A percentile compares a stretch with the other conserved stretches of the same genome.
phyloP scores from a whole-genome alignment of 345 rosid species.

The Jatropha curcas region DNA sequence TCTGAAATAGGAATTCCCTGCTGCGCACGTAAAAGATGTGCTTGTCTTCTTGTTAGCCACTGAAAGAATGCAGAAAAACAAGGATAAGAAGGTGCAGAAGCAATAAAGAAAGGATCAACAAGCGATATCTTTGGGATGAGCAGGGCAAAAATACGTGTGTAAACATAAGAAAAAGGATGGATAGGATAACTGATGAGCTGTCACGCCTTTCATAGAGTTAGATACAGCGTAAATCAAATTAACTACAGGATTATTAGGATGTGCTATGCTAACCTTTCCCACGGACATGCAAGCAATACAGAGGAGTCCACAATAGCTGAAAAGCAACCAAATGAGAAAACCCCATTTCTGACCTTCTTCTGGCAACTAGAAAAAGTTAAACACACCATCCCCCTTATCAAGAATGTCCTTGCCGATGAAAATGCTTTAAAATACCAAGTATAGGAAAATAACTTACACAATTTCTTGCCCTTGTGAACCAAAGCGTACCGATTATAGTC shows the following conservation, averaged over 20 bases:
- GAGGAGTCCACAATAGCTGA: conserved; percentile 92
- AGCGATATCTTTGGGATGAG: not conserved
- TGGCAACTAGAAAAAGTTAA: conserved; percentile 59
- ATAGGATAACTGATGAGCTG: not conserved
- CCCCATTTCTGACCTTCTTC: conserved; percentile 97
- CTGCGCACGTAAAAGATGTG: conserved; percentile 79
- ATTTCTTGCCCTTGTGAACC: conserved; percentile 72
- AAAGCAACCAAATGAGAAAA: conserved; percentile 91
- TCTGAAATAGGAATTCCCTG: conserved; percentile 97
- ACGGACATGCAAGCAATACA: conserved; percentile 78
- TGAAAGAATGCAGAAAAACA: conserved; percentile 28
- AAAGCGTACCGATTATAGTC: conserved; percentile 86
- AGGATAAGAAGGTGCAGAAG: conserved; percentile 9
- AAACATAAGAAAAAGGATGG: not conserved
- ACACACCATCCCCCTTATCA: conserved; percentile 9
- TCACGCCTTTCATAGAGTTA: not conserved
- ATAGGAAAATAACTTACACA: conserved; percentile 62
- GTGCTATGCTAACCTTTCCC: conserved; percentile 61
- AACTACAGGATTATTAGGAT: not conserved
- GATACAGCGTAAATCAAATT: not conserved
- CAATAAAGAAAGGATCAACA: conserved; percentile 3
- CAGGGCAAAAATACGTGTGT: not conserved
- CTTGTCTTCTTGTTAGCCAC: conserved; percentile 92
- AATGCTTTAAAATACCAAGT: not conserved
- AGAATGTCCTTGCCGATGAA: not conserved